Conservation (phyloP, 2,329 filamentous ascomycete species). For the Ophiostoma montium region DNA sequence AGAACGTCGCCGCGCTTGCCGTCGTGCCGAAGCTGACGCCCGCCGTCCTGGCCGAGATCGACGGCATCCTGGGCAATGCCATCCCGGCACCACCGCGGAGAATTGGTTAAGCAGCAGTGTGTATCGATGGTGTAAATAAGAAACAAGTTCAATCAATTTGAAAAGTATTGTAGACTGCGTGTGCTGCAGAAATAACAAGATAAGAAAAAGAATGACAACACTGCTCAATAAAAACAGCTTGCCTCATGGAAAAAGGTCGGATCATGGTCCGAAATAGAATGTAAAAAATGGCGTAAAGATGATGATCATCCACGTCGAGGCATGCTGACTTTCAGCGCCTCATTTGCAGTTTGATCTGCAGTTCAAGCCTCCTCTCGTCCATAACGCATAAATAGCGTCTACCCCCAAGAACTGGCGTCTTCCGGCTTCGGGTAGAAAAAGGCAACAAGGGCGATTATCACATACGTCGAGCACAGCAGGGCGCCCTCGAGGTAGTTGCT, state of each 20-base stretch:
- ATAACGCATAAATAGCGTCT: too few relatives aligned
- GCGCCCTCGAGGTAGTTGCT: constrained; percentile 79
- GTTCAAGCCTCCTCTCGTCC: background rate
- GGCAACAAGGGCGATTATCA: constrained; percentile 52
- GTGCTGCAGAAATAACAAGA: background rate
- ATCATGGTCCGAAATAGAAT: constrained; percentile 1
- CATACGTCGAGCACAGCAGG: constrained; percentile 49
- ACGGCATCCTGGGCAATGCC: constrained; percentile 22
- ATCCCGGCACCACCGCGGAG: constrained; percentile 5
- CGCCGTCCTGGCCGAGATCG: constrained; percentile 36
- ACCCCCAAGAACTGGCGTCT: constrained; percentile 8
- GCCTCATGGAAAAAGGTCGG: background rate
- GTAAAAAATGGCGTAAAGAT: background rate
- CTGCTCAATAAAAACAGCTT: background rate
- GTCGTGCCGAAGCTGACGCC: constrained; percentile 33
- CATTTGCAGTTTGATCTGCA: background rate
- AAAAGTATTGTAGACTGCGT: too few relatives aligned
- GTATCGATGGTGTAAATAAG: background rate
- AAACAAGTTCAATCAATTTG: background rate
- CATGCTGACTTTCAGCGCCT: background rate
- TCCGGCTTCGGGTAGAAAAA: constrained; percentile 44
- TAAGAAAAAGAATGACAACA: background rate
- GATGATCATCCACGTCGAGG: background rate
- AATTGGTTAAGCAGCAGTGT: background rate
- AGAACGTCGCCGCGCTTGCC: constrained; percentile 34